Conservation (phyloP, 192 early-diverging fungal genomes). For the Jimgerdemannia flammicorona region DNA sequence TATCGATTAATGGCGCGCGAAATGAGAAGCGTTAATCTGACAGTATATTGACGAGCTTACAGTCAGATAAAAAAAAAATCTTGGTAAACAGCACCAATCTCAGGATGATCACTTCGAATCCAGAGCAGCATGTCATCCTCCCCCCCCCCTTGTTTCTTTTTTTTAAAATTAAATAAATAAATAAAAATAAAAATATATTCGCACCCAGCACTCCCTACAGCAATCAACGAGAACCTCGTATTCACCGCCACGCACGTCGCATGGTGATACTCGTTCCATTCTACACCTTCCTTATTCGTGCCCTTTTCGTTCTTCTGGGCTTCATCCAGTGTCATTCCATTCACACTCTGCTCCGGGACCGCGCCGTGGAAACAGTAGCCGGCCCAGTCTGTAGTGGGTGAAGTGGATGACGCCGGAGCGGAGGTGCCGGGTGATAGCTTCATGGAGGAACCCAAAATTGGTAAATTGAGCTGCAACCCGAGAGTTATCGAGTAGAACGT, state of each 20-base stretch:
- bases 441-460: background rate
- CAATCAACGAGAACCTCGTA: slow-evolving; percentile 62
- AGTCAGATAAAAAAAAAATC: background rate
- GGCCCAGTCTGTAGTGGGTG: slow-evolving; percentile 27
- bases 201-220: slow-evolving; percentile 61
- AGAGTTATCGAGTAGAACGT: no score
- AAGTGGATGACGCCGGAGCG: background rate
- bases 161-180: no score
- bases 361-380: slow-evolving; percentile 49
- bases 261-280: slow-evolving; percentile 4
- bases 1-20: slow-evolving; percentile 11
- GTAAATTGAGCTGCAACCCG: no score
- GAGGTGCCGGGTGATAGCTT: background rate
- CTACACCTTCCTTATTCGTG: background rate
- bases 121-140: no score
- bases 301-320: background rate
- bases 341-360: background rate
- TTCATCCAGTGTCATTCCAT: background rate
- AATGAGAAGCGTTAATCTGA: slow-evolving; percentile 3
- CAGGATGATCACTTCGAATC: no score
- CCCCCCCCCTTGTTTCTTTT: no score
- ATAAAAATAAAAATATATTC: background rate
- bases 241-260: slow-evolving; percentile 66
- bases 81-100: no score
- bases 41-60: no score